Base-by-base conservation (phyloP, 257 asterid species). In the Solanum gandarillasii region DNA sequence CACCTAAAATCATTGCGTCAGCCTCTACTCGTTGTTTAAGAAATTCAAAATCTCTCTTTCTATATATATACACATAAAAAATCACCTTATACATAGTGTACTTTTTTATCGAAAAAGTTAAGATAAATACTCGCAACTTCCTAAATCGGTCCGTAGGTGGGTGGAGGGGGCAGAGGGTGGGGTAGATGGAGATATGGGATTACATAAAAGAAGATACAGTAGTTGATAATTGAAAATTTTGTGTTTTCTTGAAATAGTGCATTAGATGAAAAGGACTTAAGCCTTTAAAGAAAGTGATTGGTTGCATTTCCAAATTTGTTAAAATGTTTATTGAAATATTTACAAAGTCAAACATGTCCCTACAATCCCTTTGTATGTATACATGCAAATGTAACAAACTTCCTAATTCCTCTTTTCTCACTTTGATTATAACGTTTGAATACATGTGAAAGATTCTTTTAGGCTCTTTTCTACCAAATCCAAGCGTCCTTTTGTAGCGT, bases 271-370 rank as follows among this genome's bases (percentile, higher is more conserved):
- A 73, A 71, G 18, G 88, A 88, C 87, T 87, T 52, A 23, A 87
- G 78, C 89, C 88, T 84, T 39, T 84, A 35, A 5, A 79, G 93
- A 95, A 95, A 93, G 96, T 83, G 94, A 90, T 93, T 93, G 81
- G 98, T 95, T 94, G 95, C 85, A 46, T 92, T 94, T 92, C 98
- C 89, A 86, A 12, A 84, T 68, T 58, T 1, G 71, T 62, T n/a
- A n/a, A n/a, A 21, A n/a, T 62, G 14, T 23, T 62, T 62, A 62
- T 23, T n/a, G 27, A 9, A 62, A 62, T n/a, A 62, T 62, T n/a
- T 87, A 21, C 81, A 79, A 29, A 87, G 89, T 87, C 89, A 87
- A 87, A 43, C 89, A 78, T 39, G 82, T 12, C 65, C 62, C 25
- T 43, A 67, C 75, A 34, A 6, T 58, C 18, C 65, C 20, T 60